Evolutionary conservation across 345 rosid genomes (phyloP).

Genomic region (Angophora floribunda): DNA sequence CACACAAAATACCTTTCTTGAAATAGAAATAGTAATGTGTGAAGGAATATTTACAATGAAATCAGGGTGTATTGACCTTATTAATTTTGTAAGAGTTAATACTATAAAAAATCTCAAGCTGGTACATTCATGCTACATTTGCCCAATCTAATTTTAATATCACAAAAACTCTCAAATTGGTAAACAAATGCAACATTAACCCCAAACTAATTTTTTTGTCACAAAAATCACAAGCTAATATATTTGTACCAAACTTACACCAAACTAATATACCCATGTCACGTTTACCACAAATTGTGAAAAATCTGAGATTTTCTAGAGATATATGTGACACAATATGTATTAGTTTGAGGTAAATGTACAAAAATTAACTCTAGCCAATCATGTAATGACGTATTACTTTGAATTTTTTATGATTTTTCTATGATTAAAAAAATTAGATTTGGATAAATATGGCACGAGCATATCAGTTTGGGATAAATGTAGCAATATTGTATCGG

Average conservation of each 20-base stretch:
- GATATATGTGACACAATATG: neutral
- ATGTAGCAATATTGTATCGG: fast-evolving
- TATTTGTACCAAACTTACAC: too few species aligned
- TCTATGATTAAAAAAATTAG: too few species aligned
- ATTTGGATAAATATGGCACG: neutral
- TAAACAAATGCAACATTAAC: neutral
- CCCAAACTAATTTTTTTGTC: neutral
- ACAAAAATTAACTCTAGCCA: too few species aligned
- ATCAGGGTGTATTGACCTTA: neutral
- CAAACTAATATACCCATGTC: too few species aligned
- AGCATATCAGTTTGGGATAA: fast-evolving
- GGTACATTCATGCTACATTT: neutral
- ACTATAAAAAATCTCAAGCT: fast-evolving
- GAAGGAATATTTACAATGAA: neutral
- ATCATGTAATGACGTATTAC: too few species aligned
- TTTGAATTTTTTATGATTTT: too few species aligned
- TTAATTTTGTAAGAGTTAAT: neutral
- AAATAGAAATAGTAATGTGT: neutral
- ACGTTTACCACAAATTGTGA: too few species aligned
- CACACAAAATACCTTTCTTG: neutral
- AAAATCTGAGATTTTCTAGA: neutral
- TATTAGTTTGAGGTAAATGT: fast-evolving
- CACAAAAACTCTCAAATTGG: neutral
- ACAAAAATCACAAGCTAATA: neutral
- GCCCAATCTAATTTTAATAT: neutral